Base-by-base conservation (phyloP, 352 stramenopile species). In the Phytopythium cucurbitacearum region DNA sequence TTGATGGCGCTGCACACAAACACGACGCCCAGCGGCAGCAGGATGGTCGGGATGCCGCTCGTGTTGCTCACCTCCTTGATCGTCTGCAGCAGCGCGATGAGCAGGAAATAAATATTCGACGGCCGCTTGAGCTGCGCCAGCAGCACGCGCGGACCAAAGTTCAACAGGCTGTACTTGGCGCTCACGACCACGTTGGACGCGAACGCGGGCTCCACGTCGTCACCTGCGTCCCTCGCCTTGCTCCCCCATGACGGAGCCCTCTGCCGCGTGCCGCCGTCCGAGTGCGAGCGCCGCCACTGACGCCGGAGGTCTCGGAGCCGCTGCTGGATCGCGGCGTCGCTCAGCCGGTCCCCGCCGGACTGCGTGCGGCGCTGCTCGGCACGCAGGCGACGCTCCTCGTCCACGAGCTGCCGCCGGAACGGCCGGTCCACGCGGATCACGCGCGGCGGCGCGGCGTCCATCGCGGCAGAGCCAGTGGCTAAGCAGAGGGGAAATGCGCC, bases 21-120 rank as follows among this genome's bases (percentile, higher is more conserved):
- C 12, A 95, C 81, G 50, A 93, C 71, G 28, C 62, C 65, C 34
- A 96, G 66, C 40, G 83, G 80, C 44, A 94, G 51, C 47, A 89
- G 41, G 50, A 89, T 88, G 35, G 80, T 91, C 44, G 87, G 87
- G 41, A 95, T 77, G 40, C 86, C 86, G 41, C 67, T 86, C 41
- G 86, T 95, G 55, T 95, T 95, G 67, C 74, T 91, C 40, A 96
- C 84, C 53, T 85, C 69, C 47, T 74, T 76, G 55, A 95, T 90
- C 11, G 76, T 79, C 69, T 96, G 86, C 28, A 95, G 64, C 55
- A 86, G 60, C 6, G 84, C 77, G 52, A 96, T 91, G 43, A 94
- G 86, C 45, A 96, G 59, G 46, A 95, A 96, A 50, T 95, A 96
- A 7, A 89, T 41, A 52, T 94, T 94, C 33, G 80, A 89, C 43